Evolutionary conservation across 768 basidiomycete genomes (phyloP).

Genomic region (Macrolepiota dolichaula): DNA sequence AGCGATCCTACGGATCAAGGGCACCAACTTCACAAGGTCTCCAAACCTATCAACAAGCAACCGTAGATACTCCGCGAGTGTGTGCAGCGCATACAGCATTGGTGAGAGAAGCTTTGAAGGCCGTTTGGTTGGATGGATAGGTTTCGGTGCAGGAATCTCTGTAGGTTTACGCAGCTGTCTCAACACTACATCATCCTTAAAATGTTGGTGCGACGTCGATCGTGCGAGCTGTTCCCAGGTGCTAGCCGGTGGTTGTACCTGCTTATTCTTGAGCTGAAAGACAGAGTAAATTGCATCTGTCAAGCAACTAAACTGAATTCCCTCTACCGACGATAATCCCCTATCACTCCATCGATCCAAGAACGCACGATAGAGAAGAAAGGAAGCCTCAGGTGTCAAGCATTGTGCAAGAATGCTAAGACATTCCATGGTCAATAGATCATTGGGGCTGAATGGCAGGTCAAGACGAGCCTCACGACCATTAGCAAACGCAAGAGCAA

Average conservation of each 20-base stretch:
- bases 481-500: slow-evolving; percentile 52
- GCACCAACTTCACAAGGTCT: slow-evolving; percentile 53
- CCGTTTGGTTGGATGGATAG: slow-evolving; percentile 19
- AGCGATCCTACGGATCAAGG: slow-evolving; percentile 62
- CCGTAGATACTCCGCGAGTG: slow-evolving; percentile 69
- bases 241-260: slow-evolving; percentile 16
- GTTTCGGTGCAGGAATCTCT: slow-evolving; percentile 18
- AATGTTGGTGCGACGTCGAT: slow-evolving; percentile 41
- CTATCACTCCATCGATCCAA: slow-evolving; percentile 53
- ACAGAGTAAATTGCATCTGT: slow-evolving; percentile 44
- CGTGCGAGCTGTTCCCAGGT: slow-evolving; percentile 49
- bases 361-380: slow-evolving; percentile 52
- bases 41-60: slow-evolving; percentile 54
- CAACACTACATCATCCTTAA: slow-evolving; percentile 60
- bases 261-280: slow-evolving; percentile 35
- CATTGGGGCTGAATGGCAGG: slow-evolving; percentile 54
- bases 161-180: slow-evolving; percentile 34
- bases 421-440: slow-evolving; percentile 53
- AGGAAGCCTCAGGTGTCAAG: slow-evolving; percentile 54
- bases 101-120: slow-evolving; percentile 50
- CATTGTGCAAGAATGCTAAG: slow-evolving; percentile 62
- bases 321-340: slow-evolving; percentile 38
- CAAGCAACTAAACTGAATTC: slow-evolving; percentile 58
- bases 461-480: slow-evolving; percentile 42
- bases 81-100: slow-evolving; percentile 73